A percentile compares a stretch with the other conserved stretches of the same genome.
Evolutionary conservation across 805 yeast genomes (phyloP).

Genomic region (Candida caryicola): DNA sequence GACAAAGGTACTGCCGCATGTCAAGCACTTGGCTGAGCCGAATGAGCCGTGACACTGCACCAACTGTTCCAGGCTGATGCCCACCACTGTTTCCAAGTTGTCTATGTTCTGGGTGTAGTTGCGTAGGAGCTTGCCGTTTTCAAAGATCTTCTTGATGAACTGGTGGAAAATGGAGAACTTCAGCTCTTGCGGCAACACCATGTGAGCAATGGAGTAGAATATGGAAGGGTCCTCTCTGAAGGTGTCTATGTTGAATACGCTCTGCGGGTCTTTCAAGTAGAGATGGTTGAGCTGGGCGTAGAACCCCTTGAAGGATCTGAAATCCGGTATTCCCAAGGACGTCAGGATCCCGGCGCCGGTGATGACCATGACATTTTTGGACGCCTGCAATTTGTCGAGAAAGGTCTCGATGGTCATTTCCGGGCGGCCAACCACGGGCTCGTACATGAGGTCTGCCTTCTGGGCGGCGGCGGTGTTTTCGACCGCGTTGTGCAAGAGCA

Average conservation of each 20-base stretch:
- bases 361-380: slow-evolving; percentile 58
- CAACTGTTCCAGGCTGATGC: slow-evolving; percentile 50
- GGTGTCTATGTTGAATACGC: slow-evolving; percentile 73
- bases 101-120: slow-evolving; percentile 47
- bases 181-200: slow-evolving; percentile 63
- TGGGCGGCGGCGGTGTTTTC: background rate
- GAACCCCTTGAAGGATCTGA: slow-evolving; percentile 84
- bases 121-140: slow-evolving; percentile 35
- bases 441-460: background rate
- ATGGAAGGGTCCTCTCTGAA: slow-evolving; percentile 75
- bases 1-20: slow-evolving; percentile 59
- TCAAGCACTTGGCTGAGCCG: slow-evolving; percentile 68
- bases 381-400: slow-evolving; percentile 12
- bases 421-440: background rate
- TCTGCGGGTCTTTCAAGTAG: slow-evolving; percentile 84
- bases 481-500: background rate
- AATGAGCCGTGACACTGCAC: slow-evolving; percentile 86
- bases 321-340: slow-evolving; percentile 86
- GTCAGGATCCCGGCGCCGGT: slow-evolving; percentile 96
- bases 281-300: slow-evolving; percentile 65
- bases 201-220: slow-evolving; percentile 82
- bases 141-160: slow-evolving; percentile 34
- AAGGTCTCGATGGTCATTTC: slow-evolving; percentile 13
- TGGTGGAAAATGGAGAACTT: slow-evolving; percentile 37
- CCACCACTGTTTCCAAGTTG: slow-evolving; percentile 47